Percentiles rank a stretch among this genome's conserved stretches.
These are phyloP conservation scores for Serendipita indica DNA, from an alignment of 768 basidiomycete species.

Conservation along the genomic window DNA sequence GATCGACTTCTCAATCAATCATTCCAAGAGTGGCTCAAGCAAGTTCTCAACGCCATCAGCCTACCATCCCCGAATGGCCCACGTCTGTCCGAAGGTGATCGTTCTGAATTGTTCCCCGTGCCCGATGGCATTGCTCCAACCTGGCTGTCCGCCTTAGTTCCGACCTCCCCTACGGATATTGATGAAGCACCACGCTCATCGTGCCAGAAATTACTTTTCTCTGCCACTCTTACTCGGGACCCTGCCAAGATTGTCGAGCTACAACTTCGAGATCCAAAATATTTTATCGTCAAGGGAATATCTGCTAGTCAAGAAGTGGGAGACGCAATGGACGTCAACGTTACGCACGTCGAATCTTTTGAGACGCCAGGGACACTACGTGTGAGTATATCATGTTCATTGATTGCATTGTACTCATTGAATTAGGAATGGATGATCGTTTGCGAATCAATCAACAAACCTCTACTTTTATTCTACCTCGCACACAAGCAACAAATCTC, in stretches of 20 bases:
- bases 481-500: constrained; percentile 44
- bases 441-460: constrained; percentile 65
- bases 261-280: constrained; percentile 63
- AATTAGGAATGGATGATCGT: constrained; percentile 79
- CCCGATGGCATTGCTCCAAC: constrained; percentile 52
- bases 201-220: constrained; percentile 92
- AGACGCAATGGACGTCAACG: constrained; percentile 28
- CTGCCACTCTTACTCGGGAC: constrained; percentile 87
- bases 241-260: constrained; percentile 84
- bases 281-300: constrained; percentile 64
- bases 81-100: constrained; percentile 9
- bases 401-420: background rate
- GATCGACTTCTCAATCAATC: constrained; percentile 90
- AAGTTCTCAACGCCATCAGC: constrained; percentile 62
- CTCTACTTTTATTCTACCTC: constrained; percentile 78
- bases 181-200: constrained; percentile 45
- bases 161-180: constrained; percentile 33
- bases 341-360: constrained; percentile 54
- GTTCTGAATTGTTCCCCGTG: constrained; percentile 15
- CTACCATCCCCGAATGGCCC: constrained; percentile 21
- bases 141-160: constrained; percentile 31
- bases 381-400: constrained; percentile 29
- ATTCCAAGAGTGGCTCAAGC: constrained; percentile 88
- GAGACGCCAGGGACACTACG: constrained; percentile 65
- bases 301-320: constrained; percentile 22